These are phyloP conservation scores for Debaryomyces tyrocola DNA, from an alignment of 805 yeast species.

Conservation along the genomic window DNA sequence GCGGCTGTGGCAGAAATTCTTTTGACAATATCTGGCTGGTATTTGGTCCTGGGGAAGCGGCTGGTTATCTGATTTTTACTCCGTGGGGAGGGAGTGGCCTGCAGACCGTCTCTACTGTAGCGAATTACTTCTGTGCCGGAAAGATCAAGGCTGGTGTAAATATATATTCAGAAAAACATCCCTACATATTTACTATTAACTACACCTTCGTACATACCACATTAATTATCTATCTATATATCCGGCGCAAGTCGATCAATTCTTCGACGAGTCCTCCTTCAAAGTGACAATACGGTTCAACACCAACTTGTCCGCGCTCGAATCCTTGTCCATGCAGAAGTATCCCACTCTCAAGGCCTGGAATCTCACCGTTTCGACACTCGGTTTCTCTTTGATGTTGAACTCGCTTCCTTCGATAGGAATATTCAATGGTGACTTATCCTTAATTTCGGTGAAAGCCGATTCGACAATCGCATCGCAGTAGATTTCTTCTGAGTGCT, in stretches of 20 bases:
- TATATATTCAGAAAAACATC: not conserved
- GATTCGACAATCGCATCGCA: slow-evolving; percentile 71
- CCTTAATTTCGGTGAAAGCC: slow-evolving; percentile 65
- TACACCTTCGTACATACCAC: not conserved
- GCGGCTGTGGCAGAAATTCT: no score
- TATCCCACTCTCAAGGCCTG: slow-evolving; percentile 97
- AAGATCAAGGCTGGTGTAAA: no score
- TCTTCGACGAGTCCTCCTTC: slow-evolving; percentile 52
- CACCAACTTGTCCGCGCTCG: slow-evolving; percentile 59
- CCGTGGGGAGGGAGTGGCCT: no score
- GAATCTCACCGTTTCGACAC: slow-evolving; percentile 85
- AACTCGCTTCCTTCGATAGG: slow-evolving; percentile 61
- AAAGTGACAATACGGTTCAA: slow-evolving; percentile 91
- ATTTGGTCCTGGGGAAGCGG: no score
- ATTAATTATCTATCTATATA: not conserved
- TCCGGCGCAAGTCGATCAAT: not conserved
- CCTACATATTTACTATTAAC: not conserved
- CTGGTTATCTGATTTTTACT: no score
- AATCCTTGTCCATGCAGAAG: slow-evolving; percentile 85
- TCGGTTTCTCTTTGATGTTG: slow-evolving; percentile 65
- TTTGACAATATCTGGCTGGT: no score
- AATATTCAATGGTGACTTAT: slow-evolving; percentile 74
- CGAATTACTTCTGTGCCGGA: no score
- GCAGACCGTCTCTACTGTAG: no score
- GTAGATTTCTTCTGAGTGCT: slow-evolving; percentile 69